A percentile compares a stretch with the other conserved stretches of the same genome.
Conservation (phyloP, 257 asterid species). For the Cynanchum wilfordii region DNA sequence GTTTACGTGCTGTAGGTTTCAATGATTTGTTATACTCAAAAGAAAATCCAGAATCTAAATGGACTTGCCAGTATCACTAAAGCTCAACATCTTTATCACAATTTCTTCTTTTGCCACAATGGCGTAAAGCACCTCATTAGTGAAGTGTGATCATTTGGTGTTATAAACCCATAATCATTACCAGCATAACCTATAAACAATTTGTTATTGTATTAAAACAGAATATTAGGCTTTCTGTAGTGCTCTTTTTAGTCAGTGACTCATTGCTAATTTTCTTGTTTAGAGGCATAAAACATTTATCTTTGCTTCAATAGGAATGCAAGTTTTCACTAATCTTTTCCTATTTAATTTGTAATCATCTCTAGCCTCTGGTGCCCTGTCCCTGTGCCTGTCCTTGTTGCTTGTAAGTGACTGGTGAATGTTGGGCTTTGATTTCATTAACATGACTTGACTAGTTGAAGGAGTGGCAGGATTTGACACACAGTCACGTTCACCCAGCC, state of each 20-base stretch:
- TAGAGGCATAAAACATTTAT: conserved; percentile 12
- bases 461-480: neutral
- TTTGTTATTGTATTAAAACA: conserved; percentile 3
- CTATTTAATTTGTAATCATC: conserved; percentile 4
- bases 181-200: conserved; percentile 16
- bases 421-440: neutral
- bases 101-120: conserved; percentile 1
- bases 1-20: neutral
- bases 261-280: conserved; percentile 13
- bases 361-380: neutral
- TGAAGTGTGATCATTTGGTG: neutral
- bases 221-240: conserved; percentile 1
- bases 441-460: neutral
- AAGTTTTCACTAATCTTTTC: conserved; percentile 13
- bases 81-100: neutral
- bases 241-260: conserved; percentile 1
- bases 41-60: neutral
- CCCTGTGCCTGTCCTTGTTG: neutral
- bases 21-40: neutral
- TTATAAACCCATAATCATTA: conserved; percentile 11
- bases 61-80: neutral
- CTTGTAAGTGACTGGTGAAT: conserved; percentile 2
- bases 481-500: neutral
- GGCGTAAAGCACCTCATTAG: neutral
- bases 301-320: conserved; percentile 2